These are phyloP conservation scores for Apium graveolens DNA, from an alignment of 129 eudicot species.

Conservation along the genomic window DNA sequence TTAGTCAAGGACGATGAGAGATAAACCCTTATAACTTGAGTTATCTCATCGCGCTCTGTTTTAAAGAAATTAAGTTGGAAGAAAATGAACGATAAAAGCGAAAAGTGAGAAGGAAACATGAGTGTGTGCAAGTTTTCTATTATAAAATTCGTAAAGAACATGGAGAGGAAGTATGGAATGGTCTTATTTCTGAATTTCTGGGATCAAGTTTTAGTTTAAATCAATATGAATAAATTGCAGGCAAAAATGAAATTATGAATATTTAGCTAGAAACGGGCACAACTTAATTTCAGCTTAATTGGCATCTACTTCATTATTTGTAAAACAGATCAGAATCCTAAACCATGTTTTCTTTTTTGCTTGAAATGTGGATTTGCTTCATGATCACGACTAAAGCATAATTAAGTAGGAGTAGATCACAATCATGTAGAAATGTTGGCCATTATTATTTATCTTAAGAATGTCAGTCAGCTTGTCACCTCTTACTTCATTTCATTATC, in stretches of 20 bases:
- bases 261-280: not conserved
- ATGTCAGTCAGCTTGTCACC: conserved; percentile 17
- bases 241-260: not conserved
- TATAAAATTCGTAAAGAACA: no score
- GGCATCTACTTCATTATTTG: not conserved
- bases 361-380: conserved; percentile 19
- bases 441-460: not conserved
- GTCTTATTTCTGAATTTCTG: no score
- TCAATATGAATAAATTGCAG: no score
- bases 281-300: no score
- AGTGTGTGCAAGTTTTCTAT: not conserved
- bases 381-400: conserved; percentile 7
- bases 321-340: not conserved
- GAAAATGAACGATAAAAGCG: not conserved
- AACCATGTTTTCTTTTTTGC: not conserved
- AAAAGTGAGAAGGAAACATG: conserved; percentile 3
- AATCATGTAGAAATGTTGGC: conserved; percentile 11
- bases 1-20: no score
- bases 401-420: not conserved
- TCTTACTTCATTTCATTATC: not conserved
- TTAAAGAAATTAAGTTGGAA: no score
- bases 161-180: no score
- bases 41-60: no score
- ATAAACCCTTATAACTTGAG: no score
- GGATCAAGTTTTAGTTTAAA: no score